phyloP scores from a whole-genome alignment of 2,329 filamentous ascomycete species.

The Penicillium aurantiogriseum region DNA sequence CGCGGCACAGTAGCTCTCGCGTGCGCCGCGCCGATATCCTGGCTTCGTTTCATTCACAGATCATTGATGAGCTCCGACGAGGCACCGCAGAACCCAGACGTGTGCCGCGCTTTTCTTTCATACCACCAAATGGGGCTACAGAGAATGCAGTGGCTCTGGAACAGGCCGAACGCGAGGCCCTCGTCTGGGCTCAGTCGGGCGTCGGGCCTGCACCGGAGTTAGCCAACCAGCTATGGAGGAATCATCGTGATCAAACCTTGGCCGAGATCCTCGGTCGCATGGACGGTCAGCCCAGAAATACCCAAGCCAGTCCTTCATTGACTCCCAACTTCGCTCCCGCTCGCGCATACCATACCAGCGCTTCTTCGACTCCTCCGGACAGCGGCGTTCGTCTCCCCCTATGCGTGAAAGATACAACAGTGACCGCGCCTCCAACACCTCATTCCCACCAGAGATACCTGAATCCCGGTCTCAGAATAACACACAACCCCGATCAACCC shows the following conservation, averaged over 20 bases:
- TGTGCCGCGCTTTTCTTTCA: conserved; percentile 2
- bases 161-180: conserved; percentile 32
- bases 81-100: conserved; percentile 16
- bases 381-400: conserved; percentile 24
- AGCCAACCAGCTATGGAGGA: conserved; percentile 4
- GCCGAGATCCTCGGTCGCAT: conserved; percentile 27
- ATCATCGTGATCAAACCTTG: conserved; percentile 33
- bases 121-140: conserved; percentile 17
- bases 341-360: conserved; percentile 29
- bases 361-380: conserved; percentile 23
- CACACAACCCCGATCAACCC: conserved; percentile 20
- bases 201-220: conserved; percentile 4
- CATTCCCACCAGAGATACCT: conserved; percentile 26
- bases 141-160: conserved; percentile 35
- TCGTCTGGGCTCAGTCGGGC: conserved; percentile 10
- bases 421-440: conserved; percentile 25
- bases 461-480: conserved; percentile 17
- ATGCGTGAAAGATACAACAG: conserved; percentile 24
- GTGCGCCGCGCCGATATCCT: conserved; percentile 30
- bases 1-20: conserved; percentile 28
- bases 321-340: conserved; percentile 49
- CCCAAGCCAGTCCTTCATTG: conserved; percentile 24
- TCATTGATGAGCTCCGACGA: conserved; percentile 34
- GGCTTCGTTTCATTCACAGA: conserved; percentile 30
- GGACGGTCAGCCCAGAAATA: conserved; percentile 11